A percentile compares a stretch with the other conserved stretches of the same genome.
phyloP scores from a whole-genome alignment of 345 rosid species.

The Viola odorata region DNA sequence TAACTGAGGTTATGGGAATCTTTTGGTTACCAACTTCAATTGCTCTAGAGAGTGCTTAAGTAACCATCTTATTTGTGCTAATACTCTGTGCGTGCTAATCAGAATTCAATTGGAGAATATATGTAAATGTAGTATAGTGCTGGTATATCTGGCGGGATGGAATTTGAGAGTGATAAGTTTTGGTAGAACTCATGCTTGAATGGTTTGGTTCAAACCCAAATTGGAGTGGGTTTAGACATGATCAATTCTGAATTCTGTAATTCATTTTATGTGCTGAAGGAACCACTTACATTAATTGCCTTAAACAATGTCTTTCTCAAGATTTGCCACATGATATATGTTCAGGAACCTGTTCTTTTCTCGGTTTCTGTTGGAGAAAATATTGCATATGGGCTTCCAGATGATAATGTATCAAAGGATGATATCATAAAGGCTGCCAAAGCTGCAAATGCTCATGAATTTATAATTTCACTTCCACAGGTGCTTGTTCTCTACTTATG shows the following conservation, averaged over 20 bases:
- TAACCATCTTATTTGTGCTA: too few species aligned
- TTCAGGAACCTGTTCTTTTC: slow-evolving; percentile 94
- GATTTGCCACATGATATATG: slow-evolving; percentile 3
- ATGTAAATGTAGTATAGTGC: too few species aligned
- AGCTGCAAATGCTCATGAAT: slow-evolving; percentile 96
- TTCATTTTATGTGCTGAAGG: neutral
- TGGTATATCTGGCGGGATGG: too few species aligned
- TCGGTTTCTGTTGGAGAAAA: slow-evolving; percentile 90
- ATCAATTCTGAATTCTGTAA: neutral
- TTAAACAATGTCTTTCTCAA: neutral
- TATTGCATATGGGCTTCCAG: slow-evolving; percentile 96
- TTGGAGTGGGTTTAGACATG: neutral
- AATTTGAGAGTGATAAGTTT: too few species aligned
- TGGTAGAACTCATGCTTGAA: too few species aligned
- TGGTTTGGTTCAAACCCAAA: neutral
- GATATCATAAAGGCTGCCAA: slow-evolving; percentile 89
- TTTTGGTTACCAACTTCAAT: too few species aligned
- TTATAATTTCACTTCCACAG: slow-evolving; percentile 90
- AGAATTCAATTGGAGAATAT: too few species aligned
- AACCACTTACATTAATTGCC: neutral
- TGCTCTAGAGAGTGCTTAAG: too few species aligned
- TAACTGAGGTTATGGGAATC: too few species aligned
- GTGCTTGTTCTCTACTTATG: slow-evolving; percentile 29
- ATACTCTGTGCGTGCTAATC: too few species aligned
- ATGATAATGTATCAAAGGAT: slow-evolving; percentile 76